Evolutionary conservation across 2,329 filamentous ascomycete genomes (phyloP).

Genomic region (Cladosporium phlei): DNA sequence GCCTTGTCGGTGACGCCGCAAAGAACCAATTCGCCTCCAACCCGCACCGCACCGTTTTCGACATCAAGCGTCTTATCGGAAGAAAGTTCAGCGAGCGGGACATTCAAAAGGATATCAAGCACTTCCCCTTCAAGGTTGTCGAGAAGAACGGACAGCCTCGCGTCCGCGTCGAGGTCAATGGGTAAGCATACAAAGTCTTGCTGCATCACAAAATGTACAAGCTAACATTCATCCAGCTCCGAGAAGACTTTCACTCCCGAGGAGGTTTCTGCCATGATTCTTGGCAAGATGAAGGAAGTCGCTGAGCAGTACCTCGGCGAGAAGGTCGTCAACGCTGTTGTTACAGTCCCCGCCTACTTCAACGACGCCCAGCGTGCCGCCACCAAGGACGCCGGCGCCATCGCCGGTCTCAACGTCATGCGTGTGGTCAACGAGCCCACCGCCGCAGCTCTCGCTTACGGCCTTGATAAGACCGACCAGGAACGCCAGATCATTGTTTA

Average conservation of each 20-base stretch:
- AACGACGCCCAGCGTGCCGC: constrained; percentile 98
- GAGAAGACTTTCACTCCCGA: constrained; percentile 74
- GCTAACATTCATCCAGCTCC: constrained; percentile 23
- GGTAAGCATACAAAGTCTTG: too few relatives aligned
- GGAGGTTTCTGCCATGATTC: constrained; percentile 75
- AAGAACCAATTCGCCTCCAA: constrained; percentile 76
- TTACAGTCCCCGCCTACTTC: constrained; percentile 97
- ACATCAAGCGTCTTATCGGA: constrained; percentile 49
- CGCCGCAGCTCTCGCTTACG: constrained; percentile 90
- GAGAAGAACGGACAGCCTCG: constrained; percentile 86
- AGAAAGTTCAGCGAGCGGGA: constrained; percentile 60
- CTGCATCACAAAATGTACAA: background rate
- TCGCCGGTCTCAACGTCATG: constrained; percentile 91
- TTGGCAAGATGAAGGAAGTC: constrained; percentile 93
- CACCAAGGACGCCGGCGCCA: constrained; percentile 97
- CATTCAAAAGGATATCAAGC: constrained; percentile 90
- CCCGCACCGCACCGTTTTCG: constrained; percentile 46
- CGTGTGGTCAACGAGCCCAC: constrained; percentile 98
- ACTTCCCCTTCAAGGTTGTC: constrained; percentile 94
- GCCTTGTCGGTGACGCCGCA: constrained; percentile 92
- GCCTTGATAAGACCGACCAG: constrained; percentile 85
- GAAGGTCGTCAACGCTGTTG: constrained; percentile 89
- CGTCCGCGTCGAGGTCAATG: constrained; percentile 68
- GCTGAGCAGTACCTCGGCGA: constrained; percentile 89
- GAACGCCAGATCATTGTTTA: constrained; percentile 92